A percentile compares a stretch with the other conserved stretches of the same genome.
These are phyloP conservation scores for Ceriops decandra DNA, from an alignment of 345 rosid genomes.

Conservation along the genomic window DNA sequence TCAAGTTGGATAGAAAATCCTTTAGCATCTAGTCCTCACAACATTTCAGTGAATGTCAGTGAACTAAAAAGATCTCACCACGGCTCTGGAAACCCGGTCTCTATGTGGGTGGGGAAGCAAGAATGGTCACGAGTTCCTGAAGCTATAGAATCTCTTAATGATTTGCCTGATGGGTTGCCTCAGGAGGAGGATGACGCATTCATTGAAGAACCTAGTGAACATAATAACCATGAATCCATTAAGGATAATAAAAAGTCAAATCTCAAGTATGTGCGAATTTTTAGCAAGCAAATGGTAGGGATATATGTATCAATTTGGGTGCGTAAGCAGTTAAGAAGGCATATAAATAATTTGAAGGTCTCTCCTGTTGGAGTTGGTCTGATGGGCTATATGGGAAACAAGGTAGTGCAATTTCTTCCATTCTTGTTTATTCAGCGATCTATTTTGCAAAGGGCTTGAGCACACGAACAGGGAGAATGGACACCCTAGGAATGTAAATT, in stretches of 20 bases:
- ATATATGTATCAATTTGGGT: constrained; percentile 94
- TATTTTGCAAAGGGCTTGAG: neutral
- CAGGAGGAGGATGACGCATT: constrained; percentile 52
- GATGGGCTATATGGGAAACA: constrained; percentile 99
- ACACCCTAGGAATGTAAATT: too few species aligned
- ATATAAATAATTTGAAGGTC: constrained; percentile 82
- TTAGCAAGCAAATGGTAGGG: constrained; percentile 99
- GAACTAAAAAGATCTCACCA: constrained; percentile 59
- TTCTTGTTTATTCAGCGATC: neutral
- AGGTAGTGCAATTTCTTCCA: constrained; percentile 47
- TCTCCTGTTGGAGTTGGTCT: constrained; percentile 97
- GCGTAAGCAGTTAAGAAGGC: constrained; percentile 73
- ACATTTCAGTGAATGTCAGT: constrained; percentile 31
- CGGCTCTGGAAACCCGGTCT: constrained; percentile 56
- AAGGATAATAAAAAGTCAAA: constrained; percentile 26
- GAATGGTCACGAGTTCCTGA: constrained; percentile 27
- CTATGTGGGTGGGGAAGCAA: constrained; percentile 41
- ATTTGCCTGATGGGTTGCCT: constrained; percentile 34
- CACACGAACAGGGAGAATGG: too few species aligned
- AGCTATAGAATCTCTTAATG: constrained; percentile 36
- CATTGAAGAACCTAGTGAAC: constrained; percentile 32
- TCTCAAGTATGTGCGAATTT: constrained; percentile 66
- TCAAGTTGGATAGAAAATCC: constrained; percentile 43
- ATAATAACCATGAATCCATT: constrained; percentile 15
- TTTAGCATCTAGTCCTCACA: constrained; percentile 26